Evolutionary conservation across 2,329 filamentous ascomycete species (phyloP).

Genomic region (Paecilomyces variotii): DNA sequence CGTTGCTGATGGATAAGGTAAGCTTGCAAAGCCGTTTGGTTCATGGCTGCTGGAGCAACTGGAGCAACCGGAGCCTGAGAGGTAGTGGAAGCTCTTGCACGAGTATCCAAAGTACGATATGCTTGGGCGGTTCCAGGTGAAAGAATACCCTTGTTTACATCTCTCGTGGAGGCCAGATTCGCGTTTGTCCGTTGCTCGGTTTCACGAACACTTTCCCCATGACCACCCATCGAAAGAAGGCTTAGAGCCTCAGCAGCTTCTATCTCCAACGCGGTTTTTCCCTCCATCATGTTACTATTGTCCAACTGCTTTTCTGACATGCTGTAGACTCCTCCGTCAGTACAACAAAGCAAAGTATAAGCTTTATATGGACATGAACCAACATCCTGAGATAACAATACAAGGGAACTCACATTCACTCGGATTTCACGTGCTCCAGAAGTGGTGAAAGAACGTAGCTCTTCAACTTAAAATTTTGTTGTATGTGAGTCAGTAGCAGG

Average conservation of each 20-base stretch:
- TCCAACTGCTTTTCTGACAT: neutral
- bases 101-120: neutral
- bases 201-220: neutral
- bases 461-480: neutral
- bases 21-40: slow-evolving; percentile 10
- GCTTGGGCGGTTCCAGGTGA: neutral
- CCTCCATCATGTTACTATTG: neutral
- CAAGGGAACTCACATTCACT: neutral
- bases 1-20: slow-evolving; percentile 22
- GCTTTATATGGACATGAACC: neutral
- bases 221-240: neutral
- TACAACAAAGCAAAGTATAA: neutral
- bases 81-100: neutral
- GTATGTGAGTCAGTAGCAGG: neutral
- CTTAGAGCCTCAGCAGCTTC: neutral
- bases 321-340: neutral
- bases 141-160: neutral
- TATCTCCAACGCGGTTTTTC: neutral
- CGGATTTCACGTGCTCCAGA: neutral
- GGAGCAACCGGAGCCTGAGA: neutral
- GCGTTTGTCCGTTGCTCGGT: neutral
- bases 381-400: neutral
- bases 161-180: neutral
- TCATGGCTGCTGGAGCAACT: neutral
- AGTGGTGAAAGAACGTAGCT: neutral